Conservation (phyloP, 2,329 filamentous ascomycete genomes). For the Pseudofabraea citricarpa region DNA sequence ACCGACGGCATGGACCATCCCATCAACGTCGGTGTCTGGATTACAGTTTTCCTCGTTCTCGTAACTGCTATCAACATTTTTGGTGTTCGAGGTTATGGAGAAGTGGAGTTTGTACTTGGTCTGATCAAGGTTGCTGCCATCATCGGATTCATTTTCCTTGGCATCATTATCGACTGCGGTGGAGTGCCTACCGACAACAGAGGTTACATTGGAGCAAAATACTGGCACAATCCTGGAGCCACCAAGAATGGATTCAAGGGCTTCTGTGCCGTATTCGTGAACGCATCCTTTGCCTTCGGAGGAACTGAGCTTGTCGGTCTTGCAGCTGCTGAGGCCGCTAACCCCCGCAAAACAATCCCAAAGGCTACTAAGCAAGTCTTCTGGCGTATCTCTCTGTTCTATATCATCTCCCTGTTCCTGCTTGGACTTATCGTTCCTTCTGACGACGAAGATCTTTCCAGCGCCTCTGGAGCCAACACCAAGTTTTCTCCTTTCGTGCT, state of each 20-base stretch:
- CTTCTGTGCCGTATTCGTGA: conserved; percentile 59
- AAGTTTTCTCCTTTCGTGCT: conserved; percentile 42
- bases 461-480: conserved; percentile 22
- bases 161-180: conserved; percentile 52
- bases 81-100: conserved; percentile 49
- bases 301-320: conserved; percentile 59
- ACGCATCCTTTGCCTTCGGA: conserved; percentile 56
- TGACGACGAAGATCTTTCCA: conserved; percentile 22
- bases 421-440: conserved; percentile 37
- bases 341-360: conserved; percentile 45
- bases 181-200: conserved; percentile 36
- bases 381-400: conserved; percentile 42
- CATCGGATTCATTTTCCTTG: conserved; percentile 59
- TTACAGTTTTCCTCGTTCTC: conserved; percentile 50
- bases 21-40: conserved; percentile 48
- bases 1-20: conserved; percentile 22
- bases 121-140: conserved; percentile 54
- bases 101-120: conserved; percentile 50
- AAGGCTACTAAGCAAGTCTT: conserved; percentile 39
- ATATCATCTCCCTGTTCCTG: conserved; percentile 37
- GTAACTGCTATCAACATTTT: conserved; percentile 49
- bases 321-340: conserved; percentile 52
- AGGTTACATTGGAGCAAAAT: conserved; percentile 56
- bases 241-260: conserved; percentile 57
- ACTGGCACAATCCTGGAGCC: conserved; percentile 53